Conservation (phyloP, 345 rosid genomes). For the Limnanthes douglasii region DNA sequence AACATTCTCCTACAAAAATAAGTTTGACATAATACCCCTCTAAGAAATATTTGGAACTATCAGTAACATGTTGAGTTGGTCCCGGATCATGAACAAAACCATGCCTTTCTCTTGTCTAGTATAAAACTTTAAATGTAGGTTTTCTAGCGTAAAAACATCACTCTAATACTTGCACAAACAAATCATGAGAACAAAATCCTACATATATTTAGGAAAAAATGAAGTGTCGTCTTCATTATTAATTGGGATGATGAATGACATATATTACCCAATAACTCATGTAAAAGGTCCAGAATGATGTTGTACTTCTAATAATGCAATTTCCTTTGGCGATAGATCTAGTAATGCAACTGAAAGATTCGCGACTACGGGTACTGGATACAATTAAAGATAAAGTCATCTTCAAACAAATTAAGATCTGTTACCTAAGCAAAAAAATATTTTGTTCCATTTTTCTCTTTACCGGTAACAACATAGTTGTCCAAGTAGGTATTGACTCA, state of each 20-base stretch:
- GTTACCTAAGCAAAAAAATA: slow-evolving; percentile 66
- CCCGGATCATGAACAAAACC: too few relatives aligned
- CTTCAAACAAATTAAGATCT: slow-evolving; percentile 68
- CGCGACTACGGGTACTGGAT: slow-evolving; percentile 73
- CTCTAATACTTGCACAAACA: too few relatives aligned
- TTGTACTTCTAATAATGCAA: slow-evolving; percentile 62
- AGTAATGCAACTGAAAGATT: slow-evolving; percentile 86
- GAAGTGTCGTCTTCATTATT: too few relatives aligned
- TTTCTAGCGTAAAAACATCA: too few relatives aligned
- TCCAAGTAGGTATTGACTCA: slow-evolving; percentile 96
- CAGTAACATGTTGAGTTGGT: too few relatives aligned
- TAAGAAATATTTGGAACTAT: too few relatives aligned
- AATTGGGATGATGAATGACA: slow-evolving; percentile 96
- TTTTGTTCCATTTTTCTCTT: slow-evolving; percentile 77
- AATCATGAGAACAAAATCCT: too few relatives aligned
- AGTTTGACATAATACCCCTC: too few relatives aligned
- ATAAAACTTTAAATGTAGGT: too few relatives aligned
- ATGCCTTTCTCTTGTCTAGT: too few relatives aligned
- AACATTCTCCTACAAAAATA: too few relatives aligned
- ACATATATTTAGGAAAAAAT: too few relatives aligned
- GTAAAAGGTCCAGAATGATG: slow-evolving; percentile 55
- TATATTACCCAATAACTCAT: slow-evolving; percentile 74
- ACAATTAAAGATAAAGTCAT: slow-evolving; percentile 67
- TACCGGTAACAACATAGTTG: slow-evolving; percentile 97
- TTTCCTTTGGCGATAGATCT: slow-evolving; percentile 74